Percentiles rank a stretch among this genome's conserved stretches.
Conservation (phyloP, 2,329 filamentous ascomycete species). For the Penicillium sp. region DNA sequence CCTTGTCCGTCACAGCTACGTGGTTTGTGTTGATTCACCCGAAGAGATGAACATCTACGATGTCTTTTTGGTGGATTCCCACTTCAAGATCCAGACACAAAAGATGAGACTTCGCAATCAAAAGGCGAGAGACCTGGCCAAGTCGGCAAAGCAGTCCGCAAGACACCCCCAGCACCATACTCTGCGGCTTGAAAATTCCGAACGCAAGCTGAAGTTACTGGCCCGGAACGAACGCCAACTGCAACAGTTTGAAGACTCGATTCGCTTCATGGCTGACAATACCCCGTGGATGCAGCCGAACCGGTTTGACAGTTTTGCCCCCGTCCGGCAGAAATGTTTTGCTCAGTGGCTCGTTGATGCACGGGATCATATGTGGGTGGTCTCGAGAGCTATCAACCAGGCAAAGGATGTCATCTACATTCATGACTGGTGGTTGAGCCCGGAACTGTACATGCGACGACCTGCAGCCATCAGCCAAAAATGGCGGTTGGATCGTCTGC, state of each 20-base stretch:
- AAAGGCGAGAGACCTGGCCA: slow-evolving; percentile 58
- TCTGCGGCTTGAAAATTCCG: slow-evolving; percentile 81
- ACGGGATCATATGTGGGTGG: slow-evolving; percentile 99
- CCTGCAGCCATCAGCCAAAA: slow-evolving; percentile 96
- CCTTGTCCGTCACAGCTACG: slow-evolving; percentile 92
- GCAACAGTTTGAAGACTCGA: slow-evolving; percentile 89
- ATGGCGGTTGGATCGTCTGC: slow-evolving; percentile 86
- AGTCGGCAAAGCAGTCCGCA: slow-evolving; percentile 59
- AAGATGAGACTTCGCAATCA: slow-evolving; percentile 49
- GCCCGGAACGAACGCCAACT: slow-evolving; percentile 86
- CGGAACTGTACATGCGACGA: slow-evolving; percentile 89
- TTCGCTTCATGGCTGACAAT: slow-evolving; percentile 74
- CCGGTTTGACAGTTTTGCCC: slow-evolving; percentile 89
- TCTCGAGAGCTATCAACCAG: slow-evolving; percentile 93
- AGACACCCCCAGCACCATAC: slow-evolving; percentile 71
- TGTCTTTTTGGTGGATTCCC: slow-evolving; percentile 90
- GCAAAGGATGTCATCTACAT: slow-evolving; percentile 98
- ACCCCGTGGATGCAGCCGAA: slow-evolving; percentile 80
- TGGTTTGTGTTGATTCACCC: slow-evolving; percentile 96
- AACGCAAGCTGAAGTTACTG: slow-evolving; percentile 85
- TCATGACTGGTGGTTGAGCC: slow-evolving; percentile 98
- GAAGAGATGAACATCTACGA: slow-evolving; percentile 99
- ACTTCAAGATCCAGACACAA: slow-evolving; percentile 77
- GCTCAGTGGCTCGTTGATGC: slow-evolving; percentile 96
- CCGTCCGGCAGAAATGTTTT: slow-evolving; percentile 78